Conservation (phyloP, 1,139 yeast species). For the Taphrina confusa region DNA sequence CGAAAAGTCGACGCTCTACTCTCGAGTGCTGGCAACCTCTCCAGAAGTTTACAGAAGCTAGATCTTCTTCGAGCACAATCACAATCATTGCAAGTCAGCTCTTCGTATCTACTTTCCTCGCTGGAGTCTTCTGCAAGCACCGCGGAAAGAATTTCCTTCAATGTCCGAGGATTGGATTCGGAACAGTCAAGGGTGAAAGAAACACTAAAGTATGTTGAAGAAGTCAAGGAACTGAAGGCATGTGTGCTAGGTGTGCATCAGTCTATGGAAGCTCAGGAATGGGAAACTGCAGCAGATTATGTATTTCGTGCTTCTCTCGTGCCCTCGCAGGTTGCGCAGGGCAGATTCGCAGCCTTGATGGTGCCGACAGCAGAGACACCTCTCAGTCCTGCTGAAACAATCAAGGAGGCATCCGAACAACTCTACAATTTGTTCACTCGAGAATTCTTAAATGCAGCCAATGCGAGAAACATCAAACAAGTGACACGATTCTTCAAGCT, state of each 20-base stretch:
- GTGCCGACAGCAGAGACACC: slow-evolving; percentile 94
- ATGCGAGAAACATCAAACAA: slow-evolving; percentile 62
- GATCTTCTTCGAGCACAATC: slow-evolving; percentile 28
- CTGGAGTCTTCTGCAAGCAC: slow-evolving; percentile 21
- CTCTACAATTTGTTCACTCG: slow-evolving; percentile 60
- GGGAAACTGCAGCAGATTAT: slow-evolving; percentile 71
- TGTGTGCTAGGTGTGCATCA: slow-evolving; percentile 67
- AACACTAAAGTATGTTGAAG: slow-evolving; percentile 64
- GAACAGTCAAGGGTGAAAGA: slow-evolving; percentile 69
- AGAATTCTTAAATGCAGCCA: slow-evolving; percentile 72
- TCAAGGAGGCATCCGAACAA: slow-evolving; percentile 60
- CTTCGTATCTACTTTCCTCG: slow-evolving; percentile 20
- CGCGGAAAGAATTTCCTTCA: slow-evolving; percentile 26
- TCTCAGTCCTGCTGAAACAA: slow-evolving; percentile 64
- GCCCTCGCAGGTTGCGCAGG: slow-evolving; percentile 57
- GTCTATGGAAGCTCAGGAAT: slow-evolving; percentile 66
- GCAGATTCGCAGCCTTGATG: slow-evolving; percentile 75
- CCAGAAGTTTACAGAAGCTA: slow-evolving; percentile 22
- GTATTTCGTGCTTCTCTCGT: slow-evolving; percentile 58
- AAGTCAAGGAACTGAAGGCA: slow-evolving; percentile 63
- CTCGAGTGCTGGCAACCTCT: slow-evolving; percentile 25
- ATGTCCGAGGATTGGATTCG: slow-evolving; percentile 33
- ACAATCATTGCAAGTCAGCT: slow-evolving; percentile 27
- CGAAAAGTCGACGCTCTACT: slow-evolving; percentile 18
- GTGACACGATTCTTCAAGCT: slow-evolving; percentile 78